Conservation (phyloP, 2,329 filamentous ascomycete genomes). For the Trichophyton mentagrophytes region DNA sequence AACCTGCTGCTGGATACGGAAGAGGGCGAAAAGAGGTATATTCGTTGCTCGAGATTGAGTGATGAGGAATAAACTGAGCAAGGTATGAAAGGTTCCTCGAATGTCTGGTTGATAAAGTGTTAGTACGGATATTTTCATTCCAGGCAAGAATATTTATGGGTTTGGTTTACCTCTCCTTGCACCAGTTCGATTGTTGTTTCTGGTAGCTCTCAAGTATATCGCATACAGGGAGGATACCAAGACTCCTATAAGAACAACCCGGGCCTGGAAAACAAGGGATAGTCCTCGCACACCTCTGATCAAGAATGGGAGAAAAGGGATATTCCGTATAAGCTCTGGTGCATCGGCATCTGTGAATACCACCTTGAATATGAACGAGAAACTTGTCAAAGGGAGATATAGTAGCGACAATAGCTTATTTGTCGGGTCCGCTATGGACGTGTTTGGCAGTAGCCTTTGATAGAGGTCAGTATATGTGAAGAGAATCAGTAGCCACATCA, state of each 20-base stretch:
- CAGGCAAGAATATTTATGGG: neutral
- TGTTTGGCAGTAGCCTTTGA: constrained; percentile 26
- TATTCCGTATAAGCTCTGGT: constrained; percentile 55
- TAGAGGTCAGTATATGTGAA: constrained; percentile 54
- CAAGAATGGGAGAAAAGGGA: constrained; percentile 23
- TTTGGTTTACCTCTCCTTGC: neutral
- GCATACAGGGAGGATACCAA: constrained; percentile 22
- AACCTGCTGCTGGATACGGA: constrained; percentile 49
- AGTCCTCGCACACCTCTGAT: constrained; percentile 28
- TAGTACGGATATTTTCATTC: neutral
- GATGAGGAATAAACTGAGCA: constrained; percentile 65
- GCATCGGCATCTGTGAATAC: constrained; percentile 79
- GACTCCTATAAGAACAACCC: constrained; percentile 39
- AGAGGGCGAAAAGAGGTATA: constrained; percentile 69
- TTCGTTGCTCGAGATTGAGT: constrained; percentile 81
- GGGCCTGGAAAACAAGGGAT: constrained; percentile 38
- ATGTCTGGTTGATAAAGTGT: constrained; percentile 9
- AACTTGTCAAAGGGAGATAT: constrained; percentile 24
- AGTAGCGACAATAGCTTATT: constrained; percentile 4
- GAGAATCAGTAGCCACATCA: constrained; percentile 64
- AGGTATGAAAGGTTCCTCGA: constrained; percentile 44
- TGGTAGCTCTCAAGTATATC: constrained; percentile 13
- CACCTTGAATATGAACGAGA: constrained; percentile 73
- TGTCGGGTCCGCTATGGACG: neutral
- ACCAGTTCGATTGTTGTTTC: neutral